Evolutionary conservation across 495 filamentous ascomycete species (phyloP).

Genomic region (Lophiotrema nucula): DNA sequence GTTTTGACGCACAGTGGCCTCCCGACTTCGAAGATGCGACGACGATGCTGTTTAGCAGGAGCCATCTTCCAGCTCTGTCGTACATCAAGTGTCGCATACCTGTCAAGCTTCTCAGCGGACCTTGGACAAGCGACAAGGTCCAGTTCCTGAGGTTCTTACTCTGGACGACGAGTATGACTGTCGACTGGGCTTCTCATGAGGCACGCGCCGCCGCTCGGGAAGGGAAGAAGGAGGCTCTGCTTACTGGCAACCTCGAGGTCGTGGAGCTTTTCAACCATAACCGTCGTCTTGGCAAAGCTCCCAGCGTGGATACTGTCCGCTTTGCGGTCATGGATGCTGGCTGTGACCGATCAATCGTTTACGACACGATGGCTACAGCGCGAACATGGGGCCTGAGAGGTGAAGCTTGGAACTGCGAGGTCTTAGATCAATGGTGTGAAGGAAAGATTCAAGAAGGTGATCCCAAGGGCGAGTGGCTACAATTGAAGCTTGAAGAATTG

Average conservation of each 20-base stretch:
- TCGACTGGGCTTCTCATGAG: conserved; percentile 25
- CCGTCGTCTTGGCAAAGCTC: conserved; percentile 23
- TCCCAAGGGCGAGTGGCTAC: conserved; percentile 28
- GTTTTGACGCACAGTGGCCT: conserved; percentile 24
- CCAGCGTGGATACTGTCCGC: conserved; percentile 15
- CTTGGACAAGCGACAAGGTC: conserved; percentile 22
- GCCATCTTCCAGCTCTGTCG: conserved; percentile 24
- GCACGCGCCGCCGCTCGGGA: neutral
- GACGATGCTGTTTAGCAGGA: conserved; percentile 16
- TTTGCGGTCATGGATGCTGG: conserved; percentile 30
- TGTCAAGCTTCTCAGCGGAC: conserved; percentile 24
- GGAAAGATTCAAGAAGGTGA: conserved; percentile 12
- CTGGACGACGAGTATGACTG: conserved; percentile 21
- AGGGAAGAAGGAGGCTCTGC: conserved; percentile 24
- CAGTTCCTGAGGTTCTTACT: conserved; percentile 28
- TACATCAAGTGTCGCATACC: conserved; percentile 27
- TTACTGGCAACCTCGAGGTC: conserved; percentile 14
- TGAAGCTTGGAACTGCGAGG: conserved; percentile 4
- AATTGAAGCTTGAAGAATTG: conserved; percentile 23
- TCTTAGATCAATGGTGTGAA: conserved; percentile 22
- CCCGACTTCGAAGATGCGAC: conserved; percentile 26
- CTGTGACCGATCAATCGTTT: conserved; percentile 26
- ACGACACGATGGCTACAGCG: conserved; percentile 25
- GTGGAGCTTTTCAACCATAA: conserved; percentile 32
- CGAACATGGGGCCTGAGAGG: conserved; percentile 12